Percentiles rank a stretch among this genome's conserved stretches.
These are phyloP conservation scores for Cyberlindnera euphorbiae DNA, from an alignment of 805 yeast genomes.

Conservation along the genomic window DNA sequence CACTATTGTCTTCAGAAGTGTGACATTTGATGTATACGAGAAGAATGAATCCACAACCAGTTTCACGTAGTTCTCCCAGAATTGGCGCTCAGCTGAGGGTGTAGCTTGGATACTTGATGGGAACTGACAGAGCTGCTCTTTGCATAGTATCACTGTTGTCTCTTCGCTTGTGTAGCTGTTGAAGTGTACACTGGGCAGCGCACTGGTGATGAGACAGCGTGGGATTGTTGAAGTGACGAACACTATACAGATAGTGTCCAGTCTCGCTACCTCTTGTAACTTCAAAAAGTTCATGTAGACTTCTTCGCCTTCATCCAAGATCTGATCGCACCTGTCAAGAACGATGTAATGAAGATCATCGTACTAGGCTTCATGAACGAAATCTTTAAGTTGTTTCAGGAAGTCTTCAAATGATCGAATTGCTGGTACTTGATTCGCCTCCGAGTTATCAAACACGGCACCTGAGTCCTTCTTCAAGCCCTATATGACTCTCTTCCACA, in stretches of 20 bases:
- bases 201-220: constrained; percentile 15
- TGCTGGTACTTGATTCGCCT: no score
- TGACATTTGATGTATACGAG: constrained; percentile 21
- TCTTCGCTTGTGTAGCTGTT: constrained; percentile 16
- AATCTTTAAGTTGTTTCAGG: constrained; percentile 13
- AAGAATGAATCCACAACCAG: constrained; percentile 23
- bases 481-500: constrained; percentile 19
- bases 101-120: constrained; percentile 5
- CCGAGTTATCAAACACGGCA: no score
- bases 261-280: constrained; percentile 17
- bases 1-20: constrained; percentile 15
- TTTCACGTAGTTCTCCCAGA: constrained; percentile 23
- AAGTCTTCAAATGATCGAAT: constrained; percentile 22
- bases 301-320: constrained; percentile 21
- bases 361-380: constrained; percentile 8
- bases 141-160: constrained; percentile 8
- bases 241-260: constrained; percentile 18
- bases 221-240: constrained; percentile 19
- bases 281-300: constrained; percentile 16
- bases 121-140: constrained; percentile 8
- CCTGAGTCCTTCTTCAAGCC: constrained; percentile 14
- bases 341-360: constrained; percentile 21
- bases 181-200: constrained; percentile 19
- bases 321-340: constrained; percentile 22
- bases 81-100: constrained; percentile 2